Conservation (phyloP, 2,329 filamentous ascomycete species). For the Aspergillus novofumigatus region DNA sequence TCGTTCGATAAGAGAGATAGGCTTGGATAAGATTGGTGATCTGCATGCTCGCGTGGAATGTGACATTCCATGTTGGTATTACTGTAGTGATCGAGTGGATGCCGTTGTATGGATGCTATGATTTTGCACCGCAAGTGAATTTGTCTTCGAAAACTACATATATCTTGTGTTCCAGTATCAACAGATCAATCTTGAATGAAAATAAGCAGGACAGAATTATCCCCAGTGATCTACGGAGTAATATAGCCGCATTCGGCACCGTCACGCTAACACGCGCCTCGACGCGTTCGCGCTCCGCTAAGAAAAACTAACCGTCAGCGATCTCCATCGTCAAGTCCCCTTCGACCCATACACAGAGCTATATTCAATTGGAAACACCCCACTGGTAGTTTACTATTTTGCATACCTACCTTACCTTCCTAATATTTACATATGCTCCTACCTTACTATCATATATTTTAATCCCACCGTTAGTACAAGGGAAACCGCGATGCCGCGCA, state of each 20-base stretch:
- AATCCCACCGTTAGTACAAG: constrained; percentile 9
- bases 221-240: not conserved
- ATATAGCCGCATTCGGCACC: constrained; percentile 13
- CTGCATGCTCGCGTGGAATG: constrained; percentile 4
- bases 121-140: not conserved
- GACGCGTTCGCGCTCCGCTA: constrained; percentile 16
- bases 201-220: not conserved
- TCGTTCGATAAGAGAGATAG: not conserved
- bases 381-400: not conserved
- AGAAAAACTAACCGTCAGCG: constrained; percentile 8
- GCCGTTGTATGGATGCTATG: not conserved
- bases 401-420: constrained; percentile 6
- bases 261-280: constrained; percentile 14
- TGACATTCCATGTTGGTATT: constrained; percentile 9
- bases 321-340: constrained; percentile 5
- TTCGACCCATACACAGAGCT: constrained; percentile 4
- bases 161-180: not conserved
- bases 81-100: constrained; percentile 12
- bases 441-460: constrained; percentile 6
- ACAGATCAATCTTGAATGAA: not conserved
- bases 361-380: not conserved
- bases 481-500: constrained; percentile 30
- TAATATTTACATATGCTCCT: constrained; percentile 6
- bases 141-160: not conserved
- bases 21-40: not conserved